A percentile compares a stretch with the other conserved stretches of the same genome.
Conservation (phyloP, 2,329 filamentous ascomycete genomes). For the Venturia pyrina region DNA sequence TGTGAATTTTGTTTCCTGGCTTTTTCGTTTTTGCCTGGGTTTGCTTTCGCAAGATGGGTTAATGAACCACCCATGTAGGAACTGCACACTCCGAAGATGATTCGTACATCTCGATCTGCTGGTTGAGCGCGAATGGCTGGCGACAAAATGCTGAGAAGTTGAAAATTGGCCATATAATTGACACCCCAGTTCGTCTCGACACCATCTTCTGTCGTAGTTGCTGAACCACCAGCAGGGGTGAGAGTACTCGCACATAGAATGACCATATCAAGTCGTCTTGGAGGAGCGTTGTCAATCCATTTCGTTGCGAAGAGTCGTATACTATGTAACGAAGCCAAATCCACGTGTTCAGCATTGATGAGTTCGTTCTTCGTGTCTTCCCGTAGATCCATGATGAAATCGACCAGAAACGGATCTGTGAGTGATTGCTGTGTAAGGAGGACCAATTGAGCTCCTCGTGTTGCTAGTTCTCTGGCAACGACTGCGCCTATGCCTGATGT, state of each 20-base stretch:
- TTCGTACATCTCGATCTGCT: conserved; percentile 81
- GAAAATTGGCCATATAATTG: conserved; percentile 94
- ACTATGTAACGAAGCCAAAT: conserved; percentile 79
- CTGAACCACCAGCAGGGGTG: conserved; percentile 54
- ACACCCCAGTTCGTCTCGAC: conserved; percentile 87
- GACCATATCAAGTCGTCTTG: conserved; percentile 80
- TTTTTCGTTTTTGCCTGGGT: conserved; percentile 13
- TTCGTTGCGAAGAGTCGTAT: conserved; percentile 89
- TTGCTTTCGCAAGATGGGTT: conserved; percentile 42
- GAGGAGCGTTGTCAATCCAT: conserved; percentile 94
- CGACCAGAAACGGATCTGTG: conserved; percentile 78
- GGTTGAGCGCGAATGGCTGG: conserved; percentile 87
- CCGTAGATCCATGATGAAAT: conserved; percentile 85
- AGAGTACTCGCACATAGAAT: conserved; percentile 76
- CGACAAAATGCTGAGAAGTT: conserved; percentile 81
- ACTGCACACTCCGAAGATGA: conserved; percentile 79
- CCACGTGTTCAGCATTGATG: conserved; percentile 91
- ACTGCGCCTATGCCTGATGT: conserved; percentile 85
- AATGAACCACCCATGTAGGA: conserved; percentile 74
- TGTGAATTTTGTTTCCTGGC: conserved; percentile 10
- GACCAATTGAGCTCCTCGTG: conserved; percentile 78
- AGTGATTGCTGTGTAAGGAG: conserved; percentile 76
- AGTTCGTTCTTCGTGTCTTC: conserved; percentile 67
- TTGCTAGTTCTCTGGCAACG: conserved; percentile 63
- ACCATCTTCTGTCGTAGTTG: conserved; percentile 60